Evolutionary conservation across 768 basidiomycete species (phyloP), one percentile per base, ranked within the genome.

Genomic region (Austroboletus eburneus): DNA sequence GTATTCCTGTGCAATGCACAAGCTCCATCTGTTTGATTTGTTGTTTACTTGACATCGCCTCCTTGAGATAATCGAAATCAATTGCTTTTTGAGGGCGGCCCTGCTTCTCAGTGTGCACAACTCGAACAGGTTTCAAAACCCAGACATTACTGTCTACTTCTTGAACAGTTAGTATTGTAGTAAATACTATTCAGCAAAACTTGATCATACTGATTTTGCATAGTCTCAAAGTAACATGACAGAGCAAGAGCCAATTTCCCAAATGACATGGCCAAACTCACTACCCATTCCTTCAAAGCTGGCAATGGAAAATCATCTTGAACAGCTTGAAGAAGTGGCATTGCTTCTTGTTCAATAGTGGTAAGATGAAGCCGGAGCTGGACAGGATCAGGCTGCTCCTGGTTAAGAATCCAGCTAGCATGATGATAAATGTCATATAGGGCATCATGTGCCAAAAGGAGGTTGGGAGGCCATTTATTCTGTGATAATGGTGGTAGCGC

Each of bases 11-110:
- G 38, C 9, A 52, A 13, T n/a, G 5, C 8, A 54, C 53, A 34
- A 58, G 50, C 27, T 43, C 34, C 2, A 52, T 52, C 1, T 48
- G n/a, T 22, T 24, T 44, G n/a, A 61, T 60, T 1, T 50, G 41
- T 2, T 42, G 44, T 3, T 34, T 18, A n/a, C 30, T 35, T 3
- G 43, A 40, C 2, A 45, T 39, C 4, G 49, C 55, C 39, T 56
- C 47, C 10, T 22, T 1, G 5, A 56, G 29, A 23, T 36, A 56
- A 4, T 39, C 45, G 3, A 48, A 4, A 30, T 54, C 27, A 7
- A 56, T 36, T 5, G 14, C 21, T 20, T 56, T 56, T 13, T 17
- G 14, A 3, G 46, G 49, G 13, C 20, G 43, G 18, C 55, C 52
- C 4, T 7, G 38, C 3, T 9, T 2, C 14, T 43, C 39, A 16